Conservation (phyloP, 2,329 filamentous ascomycete species). For the Cordyceps javanica region DNA sequence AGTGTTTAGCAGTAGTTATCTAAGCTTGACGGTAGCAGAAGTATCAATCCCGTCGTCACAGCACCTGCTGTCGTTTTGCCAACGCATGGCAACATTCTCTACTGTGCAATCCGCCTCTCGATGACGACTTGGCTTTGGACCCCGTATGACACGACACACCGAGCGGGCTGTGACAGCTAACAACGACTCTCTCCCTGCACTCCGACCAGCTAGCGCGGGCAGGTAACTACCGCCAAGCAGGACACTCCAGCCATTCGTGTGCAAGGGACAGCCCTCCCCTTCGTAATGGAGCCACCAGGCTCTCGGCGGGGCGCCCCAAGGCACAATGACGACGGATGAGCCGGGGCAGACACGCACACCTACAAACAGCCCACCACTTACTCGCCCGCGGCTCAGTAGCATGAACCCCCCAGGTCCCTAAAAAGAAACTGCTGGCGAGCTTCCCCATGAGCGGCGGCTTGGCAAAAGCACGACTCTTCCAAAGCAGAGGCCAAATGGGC, state of each 20-base stretch:
- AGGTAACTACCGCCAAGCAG: neutral
- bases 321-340: slow-evolving; percentile 14
- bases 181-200: neutral
- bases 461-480: neutral
- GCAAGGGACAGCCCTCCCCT: neutral
- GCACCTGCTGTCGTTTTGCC: too few relatives aligned
- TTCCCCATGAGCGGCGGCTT: neutral
- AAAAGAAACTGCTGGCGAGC: slow-evolving; percentile 2
- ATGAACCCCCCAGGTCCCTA: slow-evolving; percentile 3
- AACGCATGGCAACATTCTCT: too few relatives aligned
- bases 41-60: too few relatives aligned
- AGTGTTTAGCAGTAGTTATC: too few relatives aligned
- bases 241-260: neutral
- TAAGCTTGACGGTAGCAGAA: too few relatives aligned
- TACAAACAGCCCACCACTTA: neutral
- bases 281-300: neutral
- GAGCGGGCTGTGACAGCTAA: neutral
- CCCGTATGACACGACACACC: too few relatives aligned
- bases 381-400: too few relatives aligned
- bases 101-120: too few relatives aligned
- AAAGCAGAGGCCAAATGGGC: neutral
- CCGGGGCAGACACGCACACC: slow-evolving; percentile 1
- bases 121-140: too few relatives aligned
- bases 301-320: neutral
- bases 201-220: neutral